Evolutionary conservation across 2,329 filamentous ascomycete genomes (phyloP), one percentile per base, ranked within the genome.

Genomic region (Aspergillus sp.): DNA sequence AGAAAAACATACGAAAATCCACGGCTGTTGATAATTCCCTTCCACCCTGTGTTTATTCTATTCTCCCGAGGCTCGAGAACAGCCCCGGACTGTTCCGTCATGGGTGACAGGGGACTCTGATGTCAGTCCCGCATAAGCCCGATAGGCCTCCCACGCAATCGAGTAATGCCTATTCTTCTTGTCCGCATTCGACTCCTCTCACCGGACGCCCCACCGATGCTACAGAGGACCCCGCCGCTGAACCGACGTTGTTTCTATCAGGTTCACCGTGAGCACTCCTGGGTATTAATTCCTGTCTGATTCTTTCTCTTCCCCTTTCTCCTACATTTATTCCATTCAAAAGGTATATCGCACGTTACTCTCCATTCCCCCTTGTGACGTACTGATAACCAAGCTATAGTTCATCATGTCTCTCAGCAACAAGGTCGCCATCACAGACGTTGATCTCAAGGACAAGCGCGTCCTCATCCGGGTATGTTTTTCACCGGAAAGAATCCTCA

Each of bases 381-480:
- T 10, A 30, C 25, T 30, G 10, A 30, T 4, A 30, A 30, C 25
- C 9, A 6, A 37, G n/a, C 12, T 7, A 54, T 42, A 46, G 42
- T 45, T 47, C 50, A 68, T 47, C 51, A 98, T 98, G 93, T 97
- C 93, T 84, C 88, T 98, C 70, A 88, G 90, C 64, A 96, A 84
- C 83, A 98, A 98, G 82, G 88, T 98, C 64, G 88, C 90, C 61
- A 96, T 98, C 74, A 88, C 84, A 59, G 91, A 98, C 69, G 85
- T 95, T 66, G 90, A 98, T 75, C 81, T 98, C 74, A 95, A 95
- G 83, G 91, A 81, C 82, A 98, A 98, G 84, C 84, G 90, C 65
- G 93, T 97, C 73, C 81, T 98, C 65, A 96, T 98, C 72, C 87
- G 93, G 67, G 93, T 95, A 81, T 73, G 87, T 77, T 52, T 22